Conservation (phyloP, 2,329 filamentous ascomycete species). For the Bertia moriformis region DNA sequence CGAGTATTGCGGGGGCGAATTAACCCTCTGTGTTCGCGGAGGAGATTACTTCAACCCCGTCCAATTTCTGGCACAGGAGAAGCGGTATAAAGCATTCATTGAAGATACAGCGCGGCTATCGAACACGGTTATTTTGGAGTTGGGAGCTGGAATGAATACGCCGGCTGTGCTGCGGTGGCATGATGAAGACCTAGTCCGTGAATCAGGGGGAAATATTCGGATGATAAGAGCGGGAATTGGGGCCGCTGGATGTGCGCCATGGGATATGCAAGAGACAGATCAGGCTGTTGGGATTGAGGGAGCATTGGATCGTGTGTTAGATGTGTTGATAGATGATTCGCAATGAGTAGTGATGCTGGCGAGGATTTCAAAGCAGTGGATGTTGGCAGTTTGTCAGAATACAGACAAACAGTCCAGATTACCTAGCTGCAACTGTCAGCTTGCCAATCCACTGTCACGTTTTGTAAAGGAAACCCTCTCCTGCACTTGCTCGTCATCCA, state of each 20-base stretch:
- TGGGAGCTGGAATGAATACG: slow-evolving; percentile 6
- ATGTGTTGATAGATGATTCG: too few species aligned
- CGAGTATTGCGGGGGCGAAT: slow-evolving; percentile 9
- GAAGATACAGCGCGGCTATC: not conserved
- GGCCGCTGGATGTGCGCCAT: not conserved
- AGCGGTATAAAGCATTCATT: slow-evolving; percentile 8
- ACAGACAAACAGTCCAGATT: too few species aligned
- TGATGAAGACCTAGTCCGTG: slow-evolving; percentile 4
- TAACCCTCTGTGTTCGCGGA: slow-evolving; percentile 13
- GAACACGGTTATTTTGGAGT: slow-evolving; percentile 6
- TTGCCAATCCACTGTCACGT: too few species aligned
- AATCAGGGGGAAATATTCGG: not conserved
- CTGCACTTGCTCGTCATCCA: too few species aligned
- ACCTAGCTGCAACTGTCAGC: too few species aligned
- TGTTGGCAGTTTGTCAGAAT: too few species aligned
- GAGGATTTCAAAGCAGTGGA: too few species aligned
- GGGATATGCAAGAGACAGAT: not conserved
- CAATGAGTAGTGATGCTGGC: too few species aligned
- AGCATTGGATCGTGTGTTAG: too few species aligned
- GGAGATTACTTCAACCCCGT: slow-evolving; percentile 12
- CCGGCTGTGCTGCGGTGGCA: slow-evolving; percentile 4
- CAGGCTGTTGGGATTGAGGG: not conserved
- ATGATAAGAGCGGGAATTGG: slow-evolving; percentile 4
- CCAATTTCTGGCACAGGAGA: slow-evolving; percentile 9
- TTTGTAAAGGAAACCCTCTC: too few species aligned